Conservation (phyloP, 768 basidiomycete species). For the Suillus fuscotomentosus region DNA sequence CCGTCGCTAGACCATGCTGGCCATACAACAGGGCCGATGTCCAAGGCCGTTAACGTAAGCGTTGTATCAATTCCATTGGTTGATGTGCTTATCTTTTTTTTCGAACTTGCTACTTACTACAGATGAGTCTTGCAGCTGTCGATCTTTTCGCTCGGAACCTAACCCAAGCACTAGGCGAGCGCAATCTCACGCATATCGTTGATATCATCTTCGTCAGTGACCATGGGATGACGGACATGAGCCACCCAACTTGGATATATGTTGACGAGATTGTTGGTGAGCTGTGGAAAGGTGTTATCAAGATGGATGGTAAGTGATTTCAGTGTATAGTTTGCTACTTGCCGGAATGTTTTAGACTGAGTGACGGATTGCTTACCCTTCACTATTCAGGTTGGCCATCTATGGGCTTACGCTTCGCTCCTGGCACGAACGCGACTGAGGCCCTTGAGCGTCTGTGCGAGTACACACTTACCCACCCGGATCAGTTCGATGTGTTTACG, state of each 20-base stretch:
- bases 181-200: conserved; percentile 80
- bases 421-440: conserved; percentile 52
- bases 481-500: conserved; percentile 62
- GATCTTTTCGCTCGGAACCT: conserved; percentile 76
- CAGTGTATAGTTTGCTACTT: not conserved
- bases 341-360: conserved; percentile 14
- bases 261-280: conserved; percentile 74
- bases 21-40: conserved; percentile 68
- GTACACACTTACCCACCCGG: conserved; percentile 24
- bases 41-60: conserved; percentile 69
- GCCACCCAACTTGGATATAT: conserved; percentile 68
- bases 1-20: conserved; percentile 87
- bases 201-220: conserved; percentile 90
- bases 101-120: not conserved
- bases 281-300: conserved; percentile 51
- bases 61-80: not conserved
- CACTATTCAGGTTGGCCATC: conserved; percentile 78
- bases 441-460: conserved; percentile 50
- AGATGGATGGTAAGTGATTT: conserved; percentile 24
- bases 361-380: conserved; percentile 11
- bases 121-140: conserved; percentile 65
- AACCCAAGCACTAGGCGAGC: conserved; percentile 55
- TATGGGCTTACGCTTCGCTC: conserved; percentile 77
- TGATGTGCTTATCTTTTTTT: not conserved
- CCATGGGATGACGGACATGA: conserved; percentile 90